Evolutionary conservation across 2,329 filamentous ascomycete genomes (phyloP), one percentile per base, ranked within the genome.

Genomic region (Chaetomium olivaceum): DNA sequence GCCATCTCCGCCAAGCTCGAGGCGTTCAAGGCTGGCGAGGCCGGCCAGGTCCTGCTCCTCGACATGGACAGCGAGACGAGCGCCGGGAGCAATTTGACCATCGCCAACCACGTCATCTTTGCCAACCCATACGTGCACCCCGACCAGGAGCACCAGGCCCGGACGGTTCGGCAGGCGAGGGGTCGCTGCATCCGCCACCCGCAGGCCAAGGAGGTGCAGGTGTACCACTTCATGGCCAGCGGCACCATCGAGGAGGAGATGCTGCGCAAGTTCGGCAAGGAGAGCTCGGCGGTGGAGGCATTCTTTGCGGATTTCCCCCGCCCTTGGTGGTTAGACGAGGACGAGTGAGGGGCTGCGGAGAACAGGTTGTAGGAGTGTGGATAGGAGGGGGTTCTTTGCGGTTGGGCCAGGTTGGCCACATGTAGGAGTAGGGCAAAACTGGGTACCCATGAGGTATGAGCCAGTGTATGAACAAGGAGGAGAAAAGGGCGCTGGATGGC

Each of bases 91-190:
- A 81, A 82, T 65, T 71, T 81, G 14, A 76, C 76, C 12, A 72
- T 76, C 25, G 80, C 80, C 0, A 80, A 78, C 62, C 80, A 81
- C 61, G 71, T 81, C 58, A 74, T 82, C 51, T 81, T 81, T 60
- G 73, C 76, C 0, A 76, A 73, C 5, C 77, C 79, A 0, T 73
- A 76, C 6, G 57, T 76, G 16, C 76, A 73, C 23, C 67, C 68
- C 5, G 71, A 76, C 57, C 72, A 75, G 59, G 71, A 75, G 5
- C 71, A 74, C 4, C 80, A 75, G 57, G 71, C 76, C 9, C 72
- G 73, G 55, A 76, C 74, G 55, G 76, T 80, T 69, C 71, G 74
- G 39, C 80, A 82, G 69, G 80, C 80, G 1, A 72, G 71, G 57
- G 80, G 80, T 0, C 74, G 80, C 1, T 77, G 74, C 61, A 67